Evolutionary conservation across 1,284 basidiomycete genomes (phyloP).

Genomic region (Meripilus lineatus): DNA sequence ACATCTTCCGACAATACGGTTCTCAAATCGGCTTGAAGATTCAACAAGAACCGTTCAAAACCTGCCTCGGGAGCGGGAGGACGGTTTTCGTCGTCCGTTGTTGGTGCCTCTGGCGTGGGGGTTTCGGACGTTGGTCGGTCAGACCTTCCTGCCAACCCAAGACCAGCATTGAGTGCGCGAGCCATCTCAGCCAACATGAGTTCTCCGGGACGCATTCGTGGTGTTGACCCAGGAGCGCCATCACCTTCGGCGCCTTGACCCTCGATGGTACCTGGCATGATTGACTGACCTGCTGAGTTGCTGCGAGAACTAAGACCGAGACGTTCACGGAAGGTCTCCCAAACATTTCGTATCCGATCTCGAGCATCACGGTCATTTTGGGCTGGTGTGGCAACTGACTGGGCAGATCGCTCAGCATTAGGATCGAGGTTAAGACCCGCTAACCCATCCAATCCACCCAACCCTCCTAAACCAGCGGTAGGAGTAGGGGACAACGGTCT

Average conservation of each 20-base stretch:
- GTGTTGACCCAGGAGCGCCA: constrained; percentile 4
- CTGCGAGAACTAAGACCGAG: constrained; percentile 39
- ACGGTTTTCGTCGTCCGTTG: constrained; percentile 10
- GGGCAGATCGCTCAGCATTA: constrained; percentile 46
- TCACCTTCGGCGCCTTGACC: constrained; percentile 9
- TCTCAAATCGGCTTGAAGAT: constrained; percentile 66
- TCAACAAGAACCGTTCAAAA: constrained; percentile 72
- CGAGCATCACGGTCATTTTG: constrained; percentile 4
- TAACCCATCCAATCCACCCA: constrained; percentile 20
- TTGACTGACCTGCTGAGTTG: too few species aligned
- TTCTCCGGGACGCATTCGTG: constrained; percentile 34
- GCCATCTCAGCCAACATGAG: constrained; percentile 72
- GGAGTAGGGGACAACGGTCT: constrained; percentile 47
- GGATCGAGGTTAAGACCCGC: constrained; percentile 18
- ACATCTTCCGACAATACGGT: constrained; percentile 41
- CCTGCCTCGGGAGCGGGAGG: constrained; percentile 56
- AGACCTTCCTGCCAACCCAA: constrained; percentile 40
- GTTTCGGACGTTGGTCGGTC: neutral
- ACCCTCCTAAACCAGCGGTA: constrained; percentile 36
- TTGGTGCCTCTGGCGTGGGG: neutral
- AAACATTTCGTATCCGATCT: constrained; percentile 35
- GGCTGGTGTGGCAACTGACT: constrained; percentile 26
- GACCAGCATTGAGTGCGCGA: constrained; percentile 65
- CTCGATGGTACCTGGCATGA: constrained; percentile 9
- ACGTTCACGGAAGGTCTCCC: constrained; percentile 61